phyloP scores from a whole-genome alignment of 208 protist genomes.

The Naegleria gruberi region DNA sequence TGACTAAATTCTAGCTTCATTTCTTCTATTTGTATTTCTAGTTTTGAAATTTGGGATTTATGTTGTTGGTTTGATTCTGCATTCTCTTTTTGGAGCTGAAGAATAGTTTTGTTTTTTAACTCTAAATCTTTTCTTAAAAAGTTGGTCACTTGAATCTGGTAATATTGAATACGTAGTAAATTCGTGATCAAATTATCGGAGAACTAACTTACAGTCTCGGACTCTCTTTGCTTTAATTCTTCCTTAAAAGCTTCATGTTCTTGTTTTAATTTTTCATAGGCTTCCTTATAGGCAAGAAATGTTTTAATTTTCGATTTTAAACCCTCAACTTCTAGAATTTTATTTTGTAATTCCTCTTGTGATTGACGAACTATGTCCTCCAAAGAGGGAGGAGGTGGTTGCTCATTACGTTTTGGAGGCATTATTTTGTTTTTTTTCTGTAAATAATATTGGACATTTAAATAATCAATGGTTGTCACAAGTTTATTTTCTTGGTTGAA shows the following conservation, averaged over 20 bases:
- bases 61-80: background rate
- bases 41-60: background rate
- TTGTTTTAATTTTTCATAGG: background rate
- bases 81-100: background rate
- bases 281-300: background rate
- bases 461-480: background rate
- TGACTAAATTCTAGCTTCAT: background rate
- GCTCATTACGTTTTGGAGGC: no score
- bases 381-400: background rate
- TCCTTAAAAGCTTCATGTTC: background rate
- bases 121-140: background rate
- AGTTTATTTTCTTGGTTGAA: background rate
- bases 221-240: background rate
- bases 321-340: background rate
- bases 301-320: background rate
- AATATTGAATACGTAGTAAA: background rate
- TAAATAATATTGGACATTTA: no score
- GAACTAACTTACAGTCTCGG: background rate
- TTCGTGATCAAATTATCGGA: background rate
- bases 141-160: background rate
- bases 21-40: background rate
- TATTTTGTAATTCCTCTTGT: background rate
- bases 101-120: background rate
- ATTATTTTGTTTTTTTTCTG: no score
- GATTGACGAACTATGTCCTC: background rate